Evolutionary conservation across 345 rosid genomes (phyloP).

Genomic region (Dipteronia sinensis): DNA sequence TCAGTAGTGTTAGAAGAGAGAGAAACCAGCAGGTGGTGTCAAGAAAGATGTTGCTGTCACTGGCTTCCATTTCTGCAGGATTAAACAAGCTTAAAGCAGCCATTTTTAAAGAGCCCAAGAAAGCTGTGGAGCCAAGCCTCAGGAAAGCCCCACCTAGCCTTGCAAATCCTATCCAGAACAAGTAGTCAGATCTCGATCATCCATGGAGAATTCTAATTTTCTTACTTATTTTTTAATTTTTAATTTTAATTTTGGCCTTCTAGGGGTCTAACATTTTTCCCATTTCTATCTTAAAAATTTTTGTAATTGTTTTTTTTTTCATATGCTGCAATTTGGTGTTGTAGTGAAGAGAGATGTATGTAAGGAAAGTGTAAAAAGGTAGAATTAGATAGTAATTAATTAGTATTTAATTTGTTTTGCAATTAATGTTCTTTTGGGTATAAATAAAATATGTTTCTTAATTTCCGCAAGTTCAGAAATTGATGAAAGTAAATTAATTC

Average conservation of each 20-base stretch:
- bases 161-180: constrained; percentile 62
- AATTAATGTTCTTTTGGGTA: not conserved
- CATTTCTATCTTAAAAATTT: not conserved
- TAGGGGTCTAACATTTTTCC: not conserved
- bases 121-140: constrained; percentile 54
- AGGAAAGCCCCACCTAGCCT: constrained; percentile 56
- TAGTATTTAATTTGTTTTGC: not conserved
- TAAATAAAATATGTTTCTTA: too few species aligned
- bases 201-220: not conserved
- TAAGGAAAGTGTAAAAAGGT: constrained; percentile 11
- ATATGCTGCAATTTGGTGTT: not conserved
- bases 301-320: not conserved
- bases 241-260: not conserved
- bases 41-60: constrained; percentile 28
- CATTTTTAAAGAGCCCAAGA: constrained; percentile 37
- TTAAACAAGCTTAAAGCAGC: constrained; percentile 14
- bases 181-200: constrained; percentile 8
- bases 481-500: not conserved
- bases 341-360: not conserved
- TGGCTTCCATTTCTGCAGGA: constrained; percentile 22
- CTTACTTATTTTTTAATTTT: too few species aligned
- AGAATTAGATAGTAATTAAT: not conserved
- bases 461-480: not conserved
- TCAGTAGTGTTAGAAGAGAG: not conserved
- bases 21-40: not conserved